phyloP scores from a whole-genome alignment of 2,329 filamentous ascomycete species.

The Fusarium scirpi region DNA sequence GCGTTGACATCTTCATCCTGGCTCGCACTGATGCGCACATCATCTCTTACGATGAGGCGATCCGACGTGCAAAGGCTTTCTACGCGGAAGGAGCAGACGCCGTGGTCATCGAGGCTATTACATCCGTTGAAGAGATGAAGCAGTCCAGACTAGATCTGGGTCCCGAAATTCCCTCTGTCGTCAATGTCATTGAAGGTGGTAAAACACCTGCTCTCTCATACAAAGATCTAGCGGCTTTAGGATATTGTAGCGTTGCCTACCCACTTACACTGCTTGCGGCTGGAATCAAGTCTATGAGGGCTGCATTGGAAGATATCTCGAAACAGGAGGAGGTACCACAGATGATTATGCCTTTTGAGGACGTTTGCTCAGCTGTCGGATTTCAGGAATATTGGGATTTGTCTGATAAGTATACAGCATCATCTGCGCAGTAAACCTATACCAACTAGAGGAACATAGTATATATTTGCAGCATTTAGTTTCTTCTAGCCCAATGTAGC shows the following conservation, averaged over 20 bases:
- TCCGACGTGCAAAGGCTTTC: conserved; percentile 56
- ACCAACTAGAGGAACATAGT: too few species aligned
- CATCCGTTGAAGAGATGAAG: conserved; percentile 57
- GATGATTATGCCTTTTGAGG: conserved; percentile 56
- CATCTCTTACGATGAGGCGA: conserved; percentile 58
- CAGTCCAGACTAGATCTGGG: conserved; percentile 49
- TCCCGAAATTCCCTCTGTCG: conserved; percentile 52
- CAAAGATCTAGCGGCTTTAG: conserved; percentile 51
- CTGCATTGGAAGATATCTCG: conserved; percentile 56
- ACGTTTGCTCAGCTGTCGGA: conserved; percentile 60
- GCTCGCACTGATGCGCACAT: conserved; percentile 59
- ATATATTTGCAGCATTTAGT: too few species aligned
- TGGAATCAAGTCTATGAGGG: conserved; percentile 55
- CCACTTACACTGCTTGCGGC: conserved; percentile 59
- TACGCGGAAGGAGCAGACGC: conserved; percentile 57
- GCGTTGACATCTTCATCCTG: conserved; percentile 59
- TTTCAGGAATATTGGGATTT: conserved; percentile 56
- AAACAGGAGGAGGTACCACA: conserved; percentile 56
- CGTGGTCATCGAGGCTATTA: conserved; percentile 58
- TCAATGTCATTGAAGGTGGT: conserved; percentile 54
- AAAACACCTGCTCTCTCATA: conserved; percentile 52
- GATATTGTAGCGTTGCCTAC: conserved; percentile 57
- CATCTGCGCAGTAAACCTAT: too few species aligned
- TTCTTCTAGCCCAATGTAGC: too few species aligned
- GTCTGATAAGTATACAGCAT: too few species aligned